phyloP scores from a whole-genome alignment of 1,139 yeast genomes.

The Yamadazyma oceani region DNA sequence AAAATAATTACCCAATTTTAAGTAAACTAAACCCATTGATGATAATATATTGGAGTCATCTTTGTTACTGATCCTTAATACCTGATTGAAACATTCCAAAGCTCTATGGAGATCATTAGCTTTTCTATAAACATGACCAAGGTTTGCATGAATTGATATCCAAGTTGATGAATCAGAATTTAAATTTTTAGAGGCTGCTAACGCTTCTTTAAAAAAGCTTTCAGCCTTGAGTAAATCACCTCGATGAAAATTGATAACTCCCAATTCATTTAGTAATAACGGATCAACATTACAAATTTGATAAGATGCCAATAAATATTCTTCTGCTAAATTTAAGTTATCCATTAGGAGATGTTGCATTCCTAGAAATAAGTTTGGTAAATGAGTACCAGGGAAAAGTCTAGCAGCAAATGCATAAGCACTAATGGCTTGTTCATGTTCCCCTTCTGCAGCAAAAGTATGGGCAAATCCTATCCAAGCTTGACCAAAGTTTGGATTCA shows the following conservation, averaged over 20 bases:
- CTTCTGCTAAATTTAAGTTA: conserved; percentile 80
- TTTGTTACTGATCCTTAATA: conserved; percentile 63
- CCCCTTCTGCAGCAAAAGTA: conserved; percentile 96
- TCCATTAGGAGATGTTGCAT: conserved; percentile 94
- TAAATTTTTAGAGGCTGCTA: conserved; percentile 64
- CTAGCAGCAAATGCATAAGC: conserved; percentile 97
- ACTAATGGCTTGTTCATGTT: conserved; percentile 96
- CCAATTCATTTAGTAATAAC: conserved; percentile 82
- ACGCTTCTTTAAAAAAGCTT: conserved; percentile 67
- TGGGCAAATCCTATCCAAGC: conserved; percentile 99
- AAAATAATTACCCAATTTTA: conserved; percentile 63
- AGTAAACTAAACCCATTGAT: conserved; percentile 79
- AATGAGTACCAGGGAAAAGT: conserved; percentile 89
- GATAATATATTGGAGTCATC: conserved; percentile 74
- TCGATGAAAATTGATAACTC: conserved; percentile 83
- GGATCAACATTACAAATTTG: conserved; percentile 86
- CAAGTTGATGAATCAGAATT: conserved; percentile 83
- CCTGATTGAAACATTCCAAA: conserved; percentile 72
- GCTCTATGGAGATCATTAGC: conserved; percentile 65
- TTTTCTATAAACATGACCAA: conserved; percentile 88
- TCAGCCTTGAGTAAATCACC: conserved; percentile 71
- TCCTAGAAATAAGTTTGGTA: conserved; percentile 88
- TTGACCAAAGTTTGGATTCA: conserved; percentile 88
- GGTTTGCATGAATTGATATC: conserved; percentile 82
- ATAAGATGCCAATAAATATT: conserved; percentile 74